phyloP scores from a whole-genome alignment of 345 rosid species.

The Boechera divaricarpa region DNA sequence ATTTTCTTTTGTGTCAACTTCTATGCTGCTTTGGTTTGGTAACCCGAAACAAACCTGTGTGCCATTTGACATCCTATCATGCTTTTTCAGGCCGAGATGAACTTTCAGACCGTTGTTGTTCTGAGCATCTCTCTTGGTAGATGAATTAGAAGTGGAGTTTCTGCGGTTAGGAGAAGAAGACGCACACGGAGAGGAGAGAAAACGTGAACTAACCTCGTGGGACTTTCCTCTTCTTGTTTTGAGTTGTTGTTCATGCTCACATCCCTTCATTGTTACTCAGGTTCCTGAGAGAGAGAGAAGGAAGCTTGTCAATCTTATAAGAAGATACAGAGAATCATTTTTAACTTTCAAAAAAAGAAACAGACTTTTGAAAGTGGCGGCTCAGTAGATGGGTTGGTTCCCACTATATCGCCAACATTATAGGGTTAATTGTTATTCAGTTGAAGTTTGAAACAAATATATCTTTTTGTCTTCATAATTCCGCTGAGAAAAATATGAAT shows the following conservation, averaged over 20 bases:
- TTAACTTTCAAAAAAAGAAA: slow-evolving; percentile 42
- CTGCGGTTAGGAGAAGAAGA: slow-evolving; percentile 49
- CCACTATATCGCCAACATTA: slow-evolving; percentile 54
- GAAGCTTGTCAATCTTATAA: slow-evolving; percentile 17
- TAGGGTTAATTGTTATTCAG: slow-evolving; percentile 30
- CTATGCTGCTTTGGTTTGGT: slow-evolving; percentile 26
- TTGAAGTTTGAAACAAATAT: slow-evolving; percentile 13
- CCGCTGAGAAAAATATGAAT: background rate
- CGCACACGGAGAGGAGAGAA: slow-evolving; percentile 57
- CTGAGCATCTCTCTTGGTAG: slow-evolving; percentile 43
- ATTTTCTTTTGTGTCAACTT: slow-evolving; percentile 53
- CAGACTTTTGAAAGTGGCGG: slow-evolving; percentile 48
- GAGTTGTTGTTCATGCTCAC: slow-evolving; percentile 42
- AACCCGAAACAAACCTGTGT: slow-evolving; percentile 11
- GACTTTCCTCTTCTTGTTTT: slow-evolving; percentile 57
- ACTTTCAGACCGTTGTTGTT: background rate
- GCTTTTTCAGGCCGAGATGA: slow-evolving; percentile 25
- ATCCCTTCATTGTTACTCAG: slow-evolving; percentile 53
- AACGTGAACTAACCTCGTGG: slow-evolving; percentile 71
- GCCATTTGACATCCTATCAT: slow-evolving; percentile 32
- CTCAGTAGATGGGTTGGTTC: slow-evolving; percentile 32
- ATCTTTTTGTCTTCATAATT: background rate
- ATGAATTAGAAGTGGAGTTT: slow-evolving; percentile 46
- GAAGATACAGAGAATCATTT: slow-evolving; percentile 15
- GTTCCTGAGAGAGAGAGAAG: slow-evolving; percentile 18